phyloP scores from a whole-genome alignment of 1,284 basidiomycete species.

The Apiotrichum sp. region DNA sequence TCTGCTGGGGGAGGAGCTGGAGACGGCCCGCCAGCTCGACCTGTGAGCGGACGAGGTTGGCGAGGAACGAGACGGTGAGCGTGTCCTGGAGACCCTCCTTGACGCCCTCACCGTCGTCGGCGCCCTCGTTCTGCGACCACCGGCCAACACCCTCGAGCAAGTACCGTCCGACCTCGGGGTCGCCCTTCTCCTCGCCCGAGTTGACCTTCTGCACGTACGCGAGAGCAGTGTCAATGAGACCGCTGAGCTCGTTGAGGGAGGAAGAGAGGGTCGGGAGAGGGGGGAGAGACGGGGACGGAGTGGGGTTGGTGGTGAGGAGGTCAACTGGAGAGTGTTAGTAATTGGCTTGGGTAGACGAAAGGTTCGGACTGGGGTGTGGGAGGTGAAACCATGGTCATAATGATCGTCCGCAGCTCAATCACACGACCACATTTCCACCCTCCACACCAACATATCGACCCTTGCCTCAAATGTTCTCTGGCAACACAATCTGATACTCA shows the following conservation, averaged over 20 bases:
- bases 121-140: constrained; percentile 52
- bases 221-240: constrained; percentile 57
- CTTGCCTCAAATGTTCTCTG: background rate
- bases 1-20: constrained; percentile 58
- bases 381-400: background rate
- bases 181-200: constrained; percentile 69
- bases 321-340: constrained; percentile 56
- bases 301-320: constrained; percentile 53
- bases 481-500: constrained; percentile 50
- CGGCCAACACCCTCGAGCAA: constrained; percentile 81
- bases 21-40: constrained; percentile 87
- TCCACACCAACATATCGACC: background rate
- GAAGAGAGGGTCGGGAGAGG: constrained; percentile 39
- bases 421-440: too few species aligned
- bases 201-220: constrained; percentile 80
- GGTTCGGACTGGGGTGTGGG: background rate
- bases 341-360: too few species aligned
- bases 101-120: constrained; percentile 38
- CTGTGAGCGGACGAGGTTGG: constrained; percentile 89
- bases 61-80: constrained; percentile 89
- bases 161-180: constrained; percentile 83
- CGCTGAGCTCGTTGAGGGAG: constrained; percentile 47
- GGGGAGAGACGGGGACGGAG: constrained; percentile 37
- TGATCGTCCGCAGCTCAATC: too few species aligned
- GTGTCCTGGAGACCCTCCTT: constrained; percentile 62